Base-by-base conservation (phyloP, 768 basidiomycete genomes). In the Lenzites betulinus region DNA sequence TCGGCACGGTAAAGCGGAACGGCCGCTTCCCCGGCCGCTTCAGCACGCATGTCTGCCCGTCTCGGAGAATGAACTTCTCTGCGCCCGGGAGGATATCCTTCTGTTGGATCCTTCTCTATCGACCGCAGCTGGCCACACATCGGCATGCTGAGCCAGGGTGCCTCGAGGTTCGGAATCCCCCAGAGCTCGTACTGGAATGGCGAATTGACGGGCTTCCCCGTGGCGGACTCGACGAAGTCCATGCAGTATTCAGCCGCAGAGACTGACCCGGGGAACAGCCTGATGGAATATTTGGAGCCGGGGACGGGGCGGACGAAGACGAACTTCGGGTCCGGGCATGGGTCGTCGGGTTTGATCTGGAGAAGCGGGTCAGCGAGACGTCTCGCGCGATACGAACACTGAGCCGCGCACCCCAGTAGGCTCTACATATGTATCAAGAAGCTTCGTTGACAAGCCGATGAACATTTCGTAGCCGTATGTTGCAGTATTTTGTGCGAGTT, bases 1-100 rank as follows among this genome's bases (percentile, higher is more conserved):
- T 33, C 30, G 54, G 46, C 6, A 56, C 54, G 3, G 54, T 56
- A 15, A 56, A 56, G 18, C 36, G 33, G 44, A 56, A 1, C 7
- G 20, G 11, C 15, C 25, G 20, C 23, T 56, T 56, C 15, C 44
- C 46, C 7, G 20, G 11, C 15, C 25, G 20, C 23, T 56, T 56
- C 46, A 56, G 46, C 25, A 48, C 18, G 42, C 54, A 56, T 4
- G 54, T 56, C 46, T 47, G 33, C 6, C 54, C 54, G 35, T 56
- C 54, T 9, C 54, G 46, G 35, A 56, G 54, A 35, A 56, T 8
- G 46, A 47, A 56, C 43, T 39, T 35, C 36, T 56, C 44, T 22
- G 36, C 44, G 13, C 54, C 44, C 0, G 54, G 46, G 6, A 25
- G 22, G 35, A 56, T 56, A 5, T 56, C 25, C 8, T 48, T 35